A percentile compares a stretch with the other conserved stretches of the same genome.
phyloP scores from a whole-genome alignment of 2,329 filamentous ascomycete genomes.

The Talaromyces islandicus region DNA sequence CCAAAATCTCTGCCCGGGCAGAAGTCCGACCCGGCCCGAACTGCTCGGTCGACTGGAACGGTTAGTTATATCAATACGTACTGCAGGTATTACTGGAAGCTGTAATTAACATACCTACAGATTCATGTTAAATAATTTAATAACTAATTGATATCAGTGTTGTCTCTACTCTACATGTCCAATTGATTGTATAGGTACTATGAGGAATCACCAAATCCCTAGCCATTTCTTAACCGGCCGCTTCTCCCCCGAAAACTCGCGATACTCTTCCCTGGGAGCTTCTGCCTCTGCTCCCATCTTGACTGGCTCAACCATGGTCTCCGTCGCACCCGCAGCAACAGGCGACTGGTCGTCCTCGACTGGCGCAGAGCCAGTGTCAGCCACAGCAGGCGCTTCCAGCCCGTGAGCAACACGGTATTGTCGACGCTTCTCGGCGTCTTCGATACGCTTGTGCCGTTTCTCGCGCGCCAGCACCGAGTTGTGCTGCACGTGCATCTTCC shows the following conservation, averaged over 20 bases:
- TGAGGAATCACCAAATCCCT: conserved; percentile 61
- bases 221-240: conserved; percentile 70
- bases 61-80: no score
- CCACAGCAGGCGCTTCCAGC: conserved; percentile 50
- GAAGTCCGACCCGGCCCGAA: not conserved
- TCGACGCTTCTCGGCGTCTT: conserved; percentile 81
- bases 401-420: conserved; percentile 84
- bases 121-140: no score
- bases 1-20: not conserved
- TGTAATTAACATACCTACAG: no score
- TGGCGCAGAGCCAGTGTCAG: conserved; percentile 19
- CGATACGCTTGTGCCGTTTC: conserved; percentile 64
- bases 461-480: conserved; percentile 63
- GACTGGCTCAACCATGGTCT: not conserved
- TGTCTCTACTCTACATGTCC: no score
- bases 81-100: no score
- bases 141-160: no score
- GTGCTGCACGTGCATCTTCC: conserved; percentile 70
- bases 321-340: conserved; percentile 29
- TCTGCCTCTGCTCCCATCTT: conserved; percentile 10
- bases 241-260: conserved; percentile 33
- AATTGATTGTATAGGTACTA: not conserved
- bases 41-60: not conserved
- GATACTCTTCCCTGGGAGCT: conserved; percentile 17
- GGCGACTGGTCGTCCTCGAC: conserved; percentile 34